phyloP scores from a whole-genome alignment of 768 basidiomycete genomes.

The Thelephora ganbajun region DNA sequence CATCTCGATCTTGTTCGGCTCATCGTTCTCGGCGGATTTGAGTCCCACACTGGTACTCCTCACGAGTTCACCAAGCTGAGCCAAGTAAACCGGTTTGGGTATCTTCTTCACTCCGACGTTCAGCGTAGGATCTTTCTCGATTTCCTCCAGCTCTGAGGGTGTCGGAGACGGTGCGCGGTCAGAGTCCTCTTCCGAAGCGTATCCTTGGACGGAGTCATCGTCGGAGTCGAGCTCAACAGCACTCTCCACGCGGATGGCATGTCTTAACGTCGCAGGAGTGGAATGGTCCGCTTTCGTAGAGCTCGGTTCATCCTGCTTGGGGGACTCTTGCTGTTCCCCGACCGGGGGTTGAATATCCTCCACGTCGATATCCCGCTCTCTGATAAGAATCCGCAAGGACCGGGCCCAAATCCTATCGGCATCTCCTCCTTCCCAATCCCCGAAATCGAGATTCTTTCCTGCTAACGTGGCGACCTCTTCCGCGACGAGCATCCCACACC shows the following conservation, averaged over 20 bases:
- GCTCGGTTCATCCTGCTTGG: neutral
- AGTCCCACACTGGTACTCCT: constrained; percentile 35
- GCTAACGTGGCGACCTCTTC: constrained; percentile 57
- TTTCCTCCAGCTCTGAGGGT: constrained; percentile 65
- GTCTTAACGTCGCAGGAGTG: constrained; percentile 6
- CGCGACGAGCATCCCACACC: constrained; percentile 86
- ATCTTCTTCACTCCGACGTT: constrained; percentile 56
- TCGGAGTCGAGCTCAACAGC: constrained; percentile 51
- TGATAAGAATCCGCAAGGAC: constrained; percentile 38
- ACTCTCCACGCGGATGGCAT: constrained; percentile 2
- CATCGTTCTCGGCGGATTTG: constrained; percentile 38
- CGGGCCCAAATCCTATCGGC: constrained; percentile 53
- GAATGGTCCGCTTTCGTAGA: constrained; percentile 7
- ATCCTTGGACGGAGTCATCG: constrained; percentile 60
- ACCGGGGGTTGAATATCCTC: constrained; percentile 11
- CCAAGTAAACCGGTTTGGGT: constrained; percentile 78
- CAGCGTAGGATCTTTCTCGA: constrained; percentile 76
- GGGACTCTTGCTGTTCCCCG: constrained; percentile 1
- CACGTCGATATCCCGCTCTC: constrained; percentile 34
- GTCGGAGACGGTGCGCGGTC: constrained; percentile 73
- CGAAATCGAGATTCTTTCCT: constrained; percentile 63
- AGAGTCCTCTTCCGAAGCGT: constrained; percentile 47
- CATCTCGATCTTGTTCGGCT: constrained; percentile 69
- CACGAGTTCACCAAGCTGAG: constrained; percentile 71
- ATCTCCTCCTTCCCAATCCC: constrained; percentile 70